Base-by-base conservation (phyloP, 768 basidiomycete species). In the Russula dissimulans region DNA sequence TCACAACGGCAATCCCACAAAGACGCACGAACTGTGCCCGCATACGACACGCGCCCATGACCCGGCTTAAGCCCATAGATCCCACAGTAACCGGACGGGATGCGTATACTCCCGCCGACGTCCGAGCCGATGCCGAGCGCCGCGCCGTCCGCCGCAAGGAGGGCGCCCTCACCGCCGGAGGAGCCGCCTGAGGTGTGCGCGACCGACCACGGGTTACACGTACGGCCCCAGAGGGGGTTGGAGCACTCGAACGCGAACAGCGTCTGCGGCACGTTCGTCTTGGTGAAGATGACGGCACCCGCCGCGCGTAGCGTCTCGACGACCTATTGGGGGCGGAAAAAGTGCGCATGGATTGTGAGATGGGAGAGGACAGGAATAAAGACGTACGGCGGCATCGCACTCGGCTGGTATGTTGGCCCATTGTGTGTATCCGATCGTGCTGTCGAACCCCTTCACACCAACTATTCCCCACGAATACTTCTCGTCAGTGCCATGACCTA, bases 191-290 rank as follows among this genome's bases (percentile, higher is more conserved):
- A 0, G 7, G 65, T 77, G 42, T 77, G 69, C 2, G 65, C 54
- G 0, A 69, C 60, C 46, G 69, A 69, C 63, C 83, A 84, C 0
- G 93, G 93, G 68, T 93, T 93, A 17, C 76, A 71, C 0, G 87
- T 81, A 18, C 81, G 77, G 0, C 91, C 93, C 77, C 84, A 91
- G 14, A 91, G 70, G 1, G 89, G 88, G 67, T 91, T 95, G 22
- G 71, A 73, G 68, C 90, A 91, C 70, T 94, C 90, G 61, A 89
- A 92, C 2, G 87, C 80, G 59, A 92, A 79, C 80, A 92, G 81
- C 0, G 87, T 86, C 71, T 97, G 93, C 2, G 95, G 94, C 54
- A 97, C 86, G 68, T 97, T 97, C 15, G 95, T 97, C 71, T 88
- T 92, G 57, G 84, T 87, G 64, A 93, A 87, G 49, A 90, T 74